Percentiles rank a stretch among this genome's conserved stretches.
Evolutionary conservation across 2,329 filamentous ascomycete species (phyloP).

Genomic region (Colletotrichum viniferum): DNA sequence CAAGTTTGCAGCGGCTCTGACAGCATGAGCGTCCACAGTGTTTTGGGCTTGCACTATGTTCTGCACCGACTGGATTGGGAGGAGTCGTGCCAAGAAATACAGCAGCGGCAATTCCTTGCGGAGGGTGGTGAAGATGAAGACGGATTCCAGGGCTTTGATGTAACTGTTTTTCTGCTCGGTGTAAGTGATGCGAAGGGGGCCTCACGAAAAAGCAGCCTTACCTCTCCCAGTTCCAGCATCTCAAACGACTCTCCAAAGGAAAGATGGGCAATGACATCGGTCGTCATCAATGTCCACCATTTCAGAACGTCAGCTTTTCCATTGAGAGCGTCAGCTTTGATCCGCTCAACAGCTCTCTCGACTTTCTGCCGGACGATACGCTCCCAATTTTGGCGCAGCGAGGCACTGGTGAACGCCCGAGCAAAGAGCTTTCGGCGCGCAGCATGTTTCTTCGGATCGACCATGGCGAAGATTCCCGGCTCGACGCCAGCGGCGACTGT

Average conservation of each 20-base stretch:
- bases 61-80: background rate
- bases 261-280: constrained; percentile 58
- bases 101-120: background rate
- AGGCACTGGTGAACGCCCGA: constrained; percentile 40
- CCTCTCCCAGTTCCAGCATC: constrained; percentile 55
- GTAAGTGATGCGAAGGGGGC: background rate
- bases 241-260: constrained; percentile 59
- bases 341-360: constrained; percentile 44
- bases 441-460: background rate
- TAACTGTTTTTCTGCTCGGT: background rate
- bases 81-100: background rate
- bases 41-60: background rate
- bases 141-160: background rate
- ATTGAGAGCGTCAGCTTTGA: constrained; percentile 43
- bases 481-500: constrained; percentile 14
- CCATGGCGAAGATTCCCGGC: constrained; percentile 4
- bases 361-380: constrained; percentile 39
- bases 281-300: constrained; percentile 59
- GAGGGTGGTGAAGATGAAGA: background rate
- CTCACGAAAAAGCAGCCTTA: constrained; percentile 25
- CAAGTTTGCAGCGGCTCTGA: background rate
- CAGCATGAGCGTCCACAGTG: background rate
- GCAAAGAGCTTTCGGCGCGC: constrained; percentile 43
- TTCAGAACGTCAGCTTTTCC: constrained; percentile 52
- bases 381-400: constrained; percentile 33